Evolutionary conservation across 2,329 filamentous ascomycete species (phyloP), one percentile per base, ranked within the genome.

Genomic region (Coniochaeta pulveracea): DNA sequence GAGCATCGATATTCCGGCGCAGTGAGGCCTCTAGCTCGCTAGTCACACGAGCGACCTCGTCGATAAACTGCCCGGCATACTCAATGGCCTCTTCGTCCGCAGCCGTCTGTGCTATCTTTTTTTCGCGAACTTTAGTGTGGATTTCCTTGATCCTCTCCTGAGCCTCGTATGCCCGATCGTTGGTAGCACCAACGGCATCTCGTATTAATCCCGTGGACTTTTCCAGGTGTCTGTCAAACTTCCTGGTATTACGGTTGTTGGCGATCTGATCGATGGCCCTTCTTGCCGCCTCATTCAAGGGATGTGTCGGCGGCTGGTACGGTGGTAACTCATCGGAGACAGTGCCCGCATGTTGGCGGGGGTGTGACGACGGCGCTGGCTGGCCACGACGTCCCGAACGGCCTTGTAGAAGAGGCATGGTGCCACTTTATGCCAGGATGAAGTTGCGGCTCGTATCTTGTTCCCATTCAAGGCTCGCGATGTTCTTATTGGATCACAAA

Each of bases 1-100:
- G 58, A 33, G 56, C 47, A 42, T 76, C 72, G 18, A 76, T 63
- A 9, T 66, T 48, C 22, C 56, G 47, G 10, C 71, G 61, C 19
- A 70, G 48, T 0, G 62, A 57, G 14, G 48, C 45, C 43, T 62
- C 55, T 3, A 72, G 49, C 3, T 47, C 41, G n/a, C 22, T 24
- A 3, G 42, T 34, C 21, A 11, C 10, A 8, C 12, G 23, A 15
- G 24, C 10, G 15, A 34, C 24, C 4, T 27, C 26, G 5, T 33
- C 30, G 21, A 19, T 15, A 6, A 24, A 12, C 15, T 39, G 29
- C 2, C 43, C 43, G 6, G 64, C 40, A 21, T 64, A 57, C 10
- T 47, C 45, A 41, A 64, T 60, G 2, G 64, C 47, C 2, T 50
- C 35, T 14, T 23, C 12, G 25, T 51, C 47, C 4, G 12, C 16